These are phyloP conservation scores for Lactarius hengduanensis DNA, from an alignment of 768 basidiomycete species.

Conservation along the genomic window DNA sequence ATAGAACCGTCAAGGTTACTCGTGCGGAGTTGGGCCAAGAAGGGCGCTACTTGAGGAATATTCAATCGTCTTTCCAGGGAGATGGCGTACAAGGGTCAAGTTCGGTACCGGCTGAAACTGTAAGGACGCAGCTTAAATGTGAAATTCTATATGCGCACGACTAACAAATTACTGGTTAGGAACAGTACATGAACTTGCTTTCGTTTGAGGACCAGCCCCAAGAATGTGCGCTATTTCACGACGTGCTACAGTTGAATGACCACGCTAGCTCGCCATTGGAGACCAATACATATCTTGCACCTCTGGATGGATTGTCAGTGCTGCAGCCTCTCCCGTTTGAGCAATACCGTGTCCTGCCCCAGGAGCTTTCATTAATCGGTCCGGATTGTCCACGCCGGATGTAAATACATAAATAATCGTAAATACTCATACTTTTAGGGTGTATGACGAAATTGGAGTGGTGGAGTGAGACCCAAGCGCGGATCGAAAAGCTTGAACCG, in stretches of 20 bases:
- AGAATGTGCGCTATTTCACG: slow-evolving; percentile 23
- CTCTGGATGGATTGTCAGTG: slow-evolving; percentile 23
- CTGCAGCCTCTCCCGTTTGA: slow-evolving; percentile 27
- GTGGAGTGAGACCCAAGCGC: slow-evolving; percentile 15
- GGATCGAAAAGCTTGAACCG: slow-evolving; percentile 20
- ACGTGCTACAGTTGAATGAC: slow-evolving; percentile 12
- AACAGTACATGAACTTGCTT: slow-evolving; percentile 1
- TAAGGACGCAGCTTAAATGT: background rate
- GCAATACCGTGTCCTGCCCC: background rate
- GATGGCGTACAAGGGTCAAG: too few relatives aligned
- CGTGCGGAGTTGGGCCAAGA: background rate
- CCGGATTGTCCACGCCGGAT: background rate
- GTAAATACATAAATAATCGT: background rate
- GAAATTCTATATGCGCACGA: background rate
- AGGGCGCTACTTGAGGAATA: background rate
- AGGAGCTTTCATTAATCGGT: slow-evolving; percentile 13
- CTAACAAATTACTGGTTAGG: slow-evolving; percentile 4
- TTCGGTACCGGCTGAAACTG: slow-evolving; percentile 3
- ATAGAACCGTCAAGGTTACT: background rate
- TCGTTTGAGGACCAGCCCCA: slow-evolving; percentile 14
- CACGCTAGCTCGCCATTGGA: slow-evolving; percentile 3
- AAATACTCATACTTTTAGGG: background rate
- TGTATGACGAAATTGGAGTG: slow-evolving; percentile 12
- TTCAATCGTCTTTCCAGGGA: background rate
- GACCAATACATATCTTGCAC: slow-evolving; percentile 18